These are phyloP conservation scores for Pochonia chlamydosporia DNA, from an alignment of 2,329 filamentous ascomycete genomes.

Conservation along the genomic window DNA sequence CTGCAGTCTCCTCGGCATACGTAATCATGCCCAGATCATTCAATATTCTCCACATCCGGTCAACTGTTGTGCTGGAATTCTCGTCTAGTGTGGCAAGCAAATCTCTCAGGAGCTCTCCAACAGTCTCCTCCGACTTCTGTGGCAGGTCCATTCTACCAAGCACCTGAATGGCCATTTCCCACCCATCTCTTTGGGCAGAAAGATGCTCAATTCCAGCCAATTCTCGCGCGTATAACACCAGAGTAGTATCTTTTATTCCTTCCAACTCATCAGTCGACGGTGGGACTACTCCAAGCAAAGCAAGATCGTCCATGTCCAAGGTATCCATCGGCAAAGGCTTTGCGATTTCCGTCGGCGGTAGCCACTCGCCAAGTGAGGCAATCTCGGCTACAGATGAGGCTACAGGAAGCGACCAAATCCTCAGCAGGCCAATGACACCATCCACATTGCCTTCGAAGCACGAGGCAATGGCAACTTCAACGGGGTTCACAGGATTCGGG, in stretches of 20 bases:
- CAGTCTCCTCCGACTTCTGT: slow-evolving; percentile 64
- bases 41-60: slow-evolving; percentile 75
- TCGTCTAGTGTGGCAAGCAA: slow-evolving; percentile 58
- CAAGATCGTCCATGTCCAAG: slow-evolving; percentile 77
- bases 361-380: slow-evolving; percentile 77
- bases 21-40: slow-evolving; percentile 71
- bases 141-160: slow-evolving; percentile 75
- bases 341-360: slow-evolving; percentile 41
- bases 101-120: slow-evolving; percentile 64
- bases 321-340: slow-evolving; percentile 54
- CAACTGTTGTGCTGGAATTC: slow-evolving; percentile 64
- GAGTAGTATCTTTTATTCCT: slow-evolving; percentile 71
- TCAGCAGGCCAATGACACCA: slow-evolving; percentile 66
- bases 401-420: slow-evolving; percentile 74
- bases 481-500: slow-evolving; percentile 66
- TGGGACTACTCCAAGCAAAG: slow-evolving; percentile 66
- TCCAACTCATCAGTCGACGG: slow-evolving; percentile 53
- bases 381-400: slow-evolving; percentile 77
- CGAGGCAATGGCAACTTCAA: slow-evolving; percentile 78
- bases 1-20: slow-evolving; percentile 74
- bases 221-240: slow-evolving; percentile 68
- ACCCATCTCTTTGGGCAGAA: slow-evolving; percentile 58
- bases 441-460: slow-evolving; percentile 79
- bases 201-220: slow-evolving; percentile 52
- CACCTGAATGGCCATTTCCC: slow-evolving; percentile 83